Base-by-base conservation (phyloP, 306 rosid genomes). In the Cucurbita pepo region DNA sequence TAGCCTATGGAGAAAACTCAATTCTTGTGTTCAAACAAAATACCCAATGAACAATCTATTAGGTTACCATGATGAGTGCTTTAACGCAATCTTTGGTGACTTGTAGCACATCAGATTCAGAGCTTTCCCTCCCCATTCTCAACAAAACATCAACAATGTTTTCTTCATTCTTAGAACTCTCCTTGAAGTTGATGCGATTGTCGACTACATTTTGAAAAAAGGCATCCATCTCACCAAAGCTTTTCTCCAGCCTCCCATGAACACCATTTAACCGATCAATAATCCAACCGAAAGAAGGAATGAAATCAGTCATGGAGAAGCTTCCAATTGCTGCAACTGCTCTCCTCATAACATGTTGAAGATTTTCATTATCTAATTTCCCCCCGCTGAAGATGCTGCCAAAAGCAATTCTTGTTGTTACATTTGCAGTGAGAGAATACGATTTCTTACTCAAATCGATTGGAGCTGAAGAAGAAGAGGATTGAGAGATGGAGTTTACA, bases 371-470 rank as follows among this genome's bases (percentile, higher is more conserved):
- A 7, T 80, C 67, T 45, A 21, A 25, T 2, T 58, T 69, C 1
- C 41, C 37, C 5, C 76, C 71, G 5, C 22, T 7, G 4, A 62
- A 65, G 15, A 63, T 78, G 52, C 40, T 75, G 22, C 96, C 88
- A 6, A 80, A 85, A 69, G 87, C 90, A 36, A 85, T 72, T 38
- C 84, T 72, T 5, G 56, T 18, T 11, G 11, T 67, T 1, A 69
- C 25, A 4, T 15, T 47, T 4, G 56, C 56, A 0, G 22, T 69
- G 10, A 69, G 13, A 21, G 13, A 6, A 41, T 44, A 62, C 0
- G 16, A 10, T 51, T 76, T 54, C 38, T 82, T 67, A 61, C 66
- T 72, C 19, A 82, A 10, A 21, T 82, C 45, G 18, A 82, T 45
- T 8, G 44, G 63, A 8, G 4, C 7, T 13, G 53, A 14, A 50